Conservation (phyloP, 805 yeast species). For the Clavispora carvajalis region DNA sequence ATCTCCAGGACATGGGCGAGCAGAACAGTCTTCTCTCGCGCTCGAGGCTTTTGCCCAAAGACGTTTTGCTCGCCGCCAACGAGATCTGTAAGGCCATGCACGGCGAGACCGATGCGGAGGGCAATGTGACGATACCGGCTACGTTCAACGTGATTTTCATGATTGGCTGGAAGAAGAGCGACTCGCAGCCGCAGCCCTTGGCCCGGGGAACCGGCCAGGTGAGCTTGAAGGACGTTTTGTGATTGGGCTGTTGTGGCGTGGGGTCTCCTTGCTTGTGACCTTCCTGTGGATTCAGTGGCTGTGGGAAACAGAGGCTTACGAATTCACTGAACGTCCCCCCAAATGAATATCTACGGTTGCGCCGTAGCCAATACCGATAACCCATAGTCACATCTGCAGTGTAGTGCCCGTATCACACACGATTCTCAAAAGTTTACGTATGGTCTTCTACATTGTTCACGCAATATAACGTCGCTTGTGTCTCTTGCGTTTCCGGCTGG, state of each 20-base stretch:
- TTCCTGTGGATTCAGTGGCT: too few relatives aligned
- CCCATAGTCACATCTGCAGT: too few relatives aligned
- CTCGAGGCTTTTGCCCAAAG: conserved; percentile 40
- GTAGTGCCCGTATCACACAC: too few relatives aligned
- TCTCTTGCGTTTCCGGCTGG: too few relatives aligned
- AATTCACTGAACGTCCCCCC: too few relatives aligned
- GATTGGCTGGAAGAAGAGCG: conserved; percentile 86
- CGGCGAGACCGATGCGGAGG: conserved; percentile 51
- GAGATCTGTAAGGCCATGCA: conserved; percentile 69
- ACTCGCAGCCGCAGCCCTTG: conserved; percentile 65
- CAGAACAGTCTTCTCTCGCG: conserved; percentile 62
- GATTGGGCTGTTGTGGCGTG: conserved; percentile 3
- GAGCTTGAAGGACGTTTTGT: conserved; percentile 58
- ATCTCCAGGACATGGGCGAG: conserved; percentile 80
- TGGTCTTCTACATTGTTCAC: too few relatives aligned
- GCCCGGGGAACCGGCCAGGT: conserved; percentile 69
- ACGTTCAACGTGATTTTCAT: conserved; percentile 73
- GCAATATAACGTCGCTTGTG: too few relatives aligned
- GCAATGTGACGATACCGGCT: conserved; percentile 56
- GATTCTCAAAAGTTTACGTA: too few relatives aligned
- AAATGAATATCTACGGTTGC: too few relatives aligned
- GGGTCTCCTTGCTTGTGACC: too few relatives aligned
- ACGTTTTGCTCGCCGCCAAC: conserved; percentile 67
- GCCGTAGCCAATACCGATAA: too few relatives aligned
- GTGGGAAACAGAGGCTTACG: too few relatives aligned